These are phyloP conservation scores for Aristolochia fimbriata DNA, from an alignment of 164 flowering plant species.

Conservation along the genomic window DNA sequence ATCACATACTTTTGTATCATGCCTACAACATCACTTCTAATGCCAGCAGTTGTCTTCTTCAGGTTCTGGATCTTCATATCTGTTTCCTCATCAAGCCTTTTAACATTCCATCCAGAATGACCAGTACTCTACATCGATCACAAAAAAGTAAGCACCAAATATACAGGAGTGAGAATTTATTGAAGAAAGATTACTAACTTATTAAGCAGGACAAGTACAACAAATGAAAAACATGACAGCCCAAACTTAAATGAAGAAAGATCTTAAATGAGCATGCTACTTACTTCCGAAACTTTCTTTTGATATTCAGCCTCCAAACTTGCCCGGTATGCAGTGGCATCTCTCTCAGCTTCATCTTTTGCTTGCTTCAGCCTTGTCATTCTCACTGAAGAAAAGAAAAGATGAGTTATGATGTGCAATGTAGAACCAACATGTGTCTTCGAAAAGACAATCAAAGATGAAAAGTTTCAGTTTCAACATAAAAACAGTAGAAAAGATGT, in stretches of 20 bases:
- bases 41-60: slow-evolving; percentile 21
- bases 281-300: slow-evolving; percentile 38
- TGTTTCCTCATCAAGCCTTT: slow-evolving; percentile 54
- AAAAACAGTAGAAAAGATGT: too few relatives aligned
- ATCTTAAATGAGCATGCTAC: background rate
- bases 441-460: background rate
- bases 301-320: slow-evolving; percentile 47
- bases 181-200: background rate
- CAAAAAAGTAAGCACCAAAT: background rate
- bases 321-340: slow-evolving; percentile 30
- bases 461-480: background rate
- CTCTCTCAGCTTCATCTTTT: slow-evolving; percentile 61
- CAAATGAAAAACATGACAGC: too few relatives aligned
- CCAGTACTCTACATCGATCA: slow-evolving; percentile 29
- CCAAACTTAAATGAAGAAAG: too few relatives aligned
- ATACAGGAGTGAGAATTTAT: background rate
- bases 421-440: background rate
- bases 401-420: background rate
- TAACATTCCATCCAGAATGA: slow-evolving; percentile 32
- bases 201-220: too few relatives aligned
- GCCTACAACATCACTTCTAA: slow-evolving; percentile 26
- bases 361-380: slow-evolving; percentile 51
- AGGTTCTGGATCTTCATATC: slow-evolving; percentile 29
- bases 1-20: slow-evolving; percentile 43
- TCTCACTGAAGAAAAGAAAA: slow-evolving; percentile 26